Evolutionary conservation across 2,329 filamentous ascomycete species (phyloP), one percentile per base, ranked within the genome.

Genomic region (Ophiostoma novo-ulmi): DNA sequence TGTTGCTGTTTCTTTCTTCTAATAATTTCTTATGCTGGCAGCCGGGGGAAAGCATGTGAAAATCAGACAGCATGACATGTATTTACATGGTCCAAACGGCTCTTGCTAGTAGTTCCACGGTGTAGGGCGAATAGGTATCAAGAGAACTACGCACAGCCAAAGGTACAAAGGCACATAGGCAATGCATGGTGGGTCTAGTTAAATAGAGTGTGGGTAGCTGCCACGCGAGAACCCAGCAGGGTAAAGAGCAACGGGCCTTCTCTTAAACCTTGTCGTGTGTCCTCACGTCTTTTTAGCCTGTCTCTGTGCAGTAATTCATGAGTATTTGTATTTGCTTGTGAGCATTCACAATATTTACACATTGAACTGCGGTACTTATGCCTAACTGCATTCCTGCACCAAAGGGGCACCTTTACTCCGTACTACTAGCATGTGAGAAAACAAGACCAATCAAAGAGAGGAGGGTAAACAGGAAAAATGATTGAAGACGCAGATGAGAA

Each of bases 201-300:
- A 6, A 65, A 13, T 39, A 65, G 31, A 38, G 63, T 39, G 63
- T 65, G 63, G 63, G 35, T 35, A 38, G 17, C 63, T 65, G 63
- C 63, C 63, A 65, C 63, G 63, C 63, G 63, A 65, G 63, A 65
- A 39, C 63, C 63, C 35, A 65, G 63, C 63, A 38, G 31, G 38
- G 61, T 3, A 61, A 61, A 35, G 52, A 58, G 52, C 52, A 58
- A 58, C 52, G 52, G 52, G 52, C 52, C 22, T 58, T 26, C 52
- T 58, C n/a, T 58, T 35, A 13, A 6, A 63, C 58, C 58, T 63
- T 65, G 63, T 64, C 61, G 61, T 64, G 31, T 64, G 61, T 39
- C 63, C 20, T 64, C 58, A 1, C 61, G 26, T 26, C 55, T 64
- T 13, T 64, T 10, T 44, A 44, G 41, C 41, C 41, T 44, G 41